Evolutionary conservation across 1,284 basidiomycete genomes (phyloP).

Genomic region (Bjerkandera adusta): DNA sequence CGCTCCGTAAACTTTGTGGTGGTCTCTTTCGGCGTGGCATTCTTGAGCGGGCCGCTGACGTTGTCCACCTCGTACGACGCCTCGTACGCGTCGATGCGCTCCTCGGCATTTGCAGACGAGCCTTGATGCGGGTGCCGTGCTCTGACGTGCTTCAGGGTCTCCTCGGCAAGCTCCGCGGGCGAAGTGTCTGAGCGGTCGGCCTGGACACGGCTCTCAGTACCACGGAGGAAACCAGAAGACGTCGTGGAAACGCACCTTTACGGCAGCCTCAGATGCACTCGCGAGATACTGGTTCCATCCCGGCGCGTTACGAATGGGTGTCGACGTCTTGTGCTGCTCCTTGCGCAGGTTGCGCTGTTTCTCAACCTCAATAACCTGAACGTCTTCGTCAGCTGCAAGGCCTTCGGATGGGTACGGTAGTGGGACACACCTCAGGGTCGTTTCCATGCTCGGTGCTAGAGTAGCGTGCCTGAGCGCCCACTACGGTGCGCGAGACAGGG

Average conservation of each 20-base stretch:
- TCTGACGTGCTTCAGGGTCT: constrained; percentile 16
- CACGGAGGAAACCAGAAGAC: no score
- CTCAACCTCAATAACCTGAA: constrained; percentile 52
- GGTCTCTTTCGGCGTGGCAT: constrained; percentile 1
- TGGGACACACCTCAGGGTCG: constrained; percentile 48
- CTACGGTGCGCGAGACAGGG: constrained; percentile 14
- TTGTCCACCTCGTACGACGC: constrained; percentile 20
- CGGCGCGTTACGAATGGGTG: constrained; percentile 56
- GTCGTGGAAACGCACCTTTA: constrained; percentile 49
- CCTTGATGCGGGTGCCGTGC: constrained; percentile 10
- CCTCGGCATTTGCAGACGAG: constrained; percentile 4
- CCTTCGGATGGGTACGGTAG: not conserved
- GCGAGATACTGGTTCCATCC: constrained; percentile 78
- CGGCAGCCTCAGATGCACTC: constrained; percentile 60
- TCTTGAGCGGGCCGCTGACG: constrained; percentile 15
- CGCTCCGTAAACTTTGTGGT: no score
- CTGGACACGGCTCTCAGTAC: no score
- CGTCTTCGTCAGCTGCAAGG: constrained; percentile 1
- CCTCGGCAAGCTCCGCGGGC: constrained; percentile 11
- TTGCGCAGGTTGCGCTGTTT: constrained; percentile 52
- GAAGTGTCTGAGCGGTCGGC: constrained; percentile 16
- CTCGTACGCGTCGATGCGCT: constrained; percentile 18
- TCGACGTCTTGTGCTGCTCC: constrained; percentile 49
- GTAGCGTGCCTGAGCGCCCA: constrained; percentile 17
- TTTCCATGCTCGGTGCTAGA: constrained; percentile 63